phyloP scores from a whole-genome alignment of 768 basidiomycete species.

The Arthromyces matolae region DNA sequence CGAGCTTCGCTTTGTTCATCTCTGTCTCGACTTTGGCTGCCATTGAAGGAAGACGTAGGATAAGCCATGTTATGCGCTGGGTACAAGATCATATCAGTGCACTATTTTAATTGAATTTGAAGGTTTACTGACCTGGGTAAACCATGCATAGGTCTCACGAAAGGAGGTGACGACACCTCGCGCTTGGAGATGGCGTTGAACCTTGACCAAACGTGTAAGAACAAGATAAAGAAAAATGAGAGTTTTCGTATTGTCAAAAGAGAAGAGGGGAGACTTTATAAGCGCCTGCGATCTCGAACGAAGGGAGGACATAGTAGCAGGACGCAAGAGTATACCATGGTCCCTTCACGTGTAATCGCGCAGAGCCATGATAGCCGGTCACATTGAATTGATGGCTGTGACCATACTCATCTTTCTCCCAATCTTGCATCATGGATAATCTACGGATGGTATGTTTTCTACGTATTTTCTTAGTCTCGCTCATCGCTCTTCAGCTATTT shows the following conservation, averaged over 20 bases:
- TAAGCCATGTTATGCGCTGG: constrained; percentile 55
- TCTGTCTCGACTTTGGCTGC: constrained; percentile 58
- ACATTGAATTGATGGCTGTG: not conserved
- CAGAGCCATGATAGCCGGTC: too few relatives aligned
- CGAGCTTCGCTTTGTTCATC: constrained; percentile 58
- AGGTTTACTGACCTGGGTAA: constrained; percentile 45
- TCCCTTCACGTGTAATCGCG: too few relatives aligned
- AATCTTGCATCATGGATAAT: constrained; percentile 31
- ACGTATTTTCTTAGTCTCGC: constrained; percentile 9
- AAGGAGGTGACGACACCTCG: constrained; percentile 49
- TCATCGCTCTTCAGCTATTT: constrained; percentile 1
- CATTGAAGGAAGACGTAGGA: constrained; percentile 58
- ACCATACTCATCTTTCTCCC: constrained; percentile 1
- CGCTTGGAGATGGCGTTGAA: constrained; percentile 60
- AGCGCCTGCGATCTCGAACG: constrained; percentile 12
- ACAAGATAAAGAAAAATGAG: constrained; percentile 58
- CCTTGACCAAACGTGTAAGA: constrained; percentile 46
- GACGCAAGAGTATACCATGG: too few relatives aligned
- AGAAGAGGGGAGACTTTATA: constrained; percentile 13
- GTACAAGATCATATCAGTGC: constrained; percentile 1
- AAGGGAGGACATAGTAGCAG: constrained; percentile 12
- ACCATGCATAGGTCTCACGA: constrained; percentile 50
- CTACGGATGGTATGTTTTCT: constrained; percentile 61
- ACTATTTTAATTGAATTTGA: not conserved
- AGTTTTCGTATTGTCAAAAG: constrained; percentile 51